phyloP scores from a whole-genome alignment of 2,329 filamentous ascomycete genomes.

The Dactylonectria estremocensis region DNA sequence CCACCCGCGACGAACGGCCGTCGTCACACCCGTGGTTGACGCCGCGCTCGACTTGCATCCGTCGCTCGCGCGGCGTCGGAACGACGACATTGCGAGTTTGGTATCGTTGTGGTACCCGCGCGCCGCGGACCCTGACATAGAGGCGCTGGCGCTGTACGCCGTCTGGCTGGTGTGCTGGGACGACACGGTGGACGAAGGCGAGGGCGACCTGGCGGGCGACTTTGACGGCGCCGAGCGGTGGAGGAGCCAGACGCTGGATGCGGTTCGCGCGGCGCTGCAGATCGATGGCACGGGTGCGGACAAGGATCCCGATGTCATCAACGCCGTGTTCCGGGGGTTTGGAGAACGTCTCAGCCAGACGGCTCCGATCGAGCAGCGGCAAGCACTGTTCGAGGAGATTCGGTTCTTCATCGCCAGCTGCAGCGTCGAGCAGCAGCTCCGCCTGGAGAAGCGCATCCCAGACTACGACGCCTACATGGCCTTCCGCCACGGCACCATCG shows the following conservation, averaged over 20 bases:
- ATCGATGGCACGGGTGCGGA: constrained; percentile 15
- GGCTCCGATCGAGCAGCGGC: constrained; percentile 32
- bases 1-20: constrained; percentile 42
- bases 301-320: constrained; percentile 39
- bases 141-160: constrained; percentile 45
- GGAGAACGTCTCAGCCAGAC: constrained; percentile 31
- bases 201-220: constrained; percentile 48
- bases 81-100: constrained; percentile 51
- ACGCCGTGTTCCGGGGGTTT: constrained; percentile 46
- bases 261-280: constrained; percentile 39
- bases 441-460: constrained; percentile 44
- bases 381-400: constrained; percentile 43
- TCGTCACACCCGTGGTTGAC: constrained; percentile 42
- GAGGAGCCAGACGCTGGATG: constrained; percentile 42
- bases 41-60: constrained; percentile 49
- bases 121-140: constrained; percentile 35
- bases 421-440: constrained; percentile 47
- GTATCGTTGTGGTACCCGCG: constrained; percentile 44
- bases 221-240: constrained; percentile 45
- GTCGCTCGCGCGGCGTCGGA: constrained; percentile 45
- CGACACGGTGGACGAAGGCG: constrained; percentile 50
- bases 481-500: constrained; percentile 49
- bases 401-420: constrained; percentile 46
- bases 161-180: constrained; percentile 55
- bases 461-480: constrained; percentile 49